Evolutionary conservation across 1,284 basidiomycete genomes (phyloP).

Genomic region (Taiwanofungus camphoratus): DNA sequence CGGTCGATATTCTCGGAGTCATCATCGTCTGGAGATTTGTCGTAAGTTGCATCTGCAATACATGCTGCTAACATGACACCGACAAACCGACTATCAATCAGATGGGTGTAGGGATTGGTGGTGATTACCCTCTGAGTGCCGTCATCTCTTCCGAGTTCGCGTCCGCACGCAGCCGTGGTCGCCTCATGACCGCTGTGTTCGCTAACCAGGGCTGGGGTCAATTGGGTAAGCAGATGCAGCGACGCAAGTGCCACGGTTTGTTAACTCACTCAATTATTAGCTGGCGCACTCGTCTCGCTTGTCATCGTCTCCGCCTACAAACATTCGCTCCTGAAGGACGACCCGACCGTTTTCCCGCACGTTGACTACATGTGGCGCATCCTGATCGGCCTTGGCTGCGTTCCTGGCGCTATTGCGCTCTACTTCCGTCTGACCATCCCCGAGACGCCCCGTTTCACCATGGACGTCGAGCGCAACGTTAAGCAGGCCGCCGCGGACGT

Average conservation of each 20-base stretch:
- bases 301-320: constrained; percentile 71
- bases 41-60: constrained; percentile 29
- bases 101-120: constrained; percentile 71
- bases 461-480: constrained; percentile 85
- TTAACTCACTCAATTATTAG: constrained; percentile 21
- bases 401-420: constrained; percentile 62
- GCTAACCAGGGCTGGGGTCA: constrained; percentile 68
- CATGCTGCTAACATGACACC: not conserved
- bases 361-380: constrained; percentile 67
- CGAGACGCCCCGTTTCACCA: constrained; percentile 82
- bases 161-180: constrained; percentile 63
- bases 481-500: constrained; percentile 67
- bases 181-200: constrained; percentile 71
- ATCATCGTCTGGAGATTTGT: constrained; percentile 67
- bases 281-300: constrained; percentile 65
- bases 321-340: constrained; percentile 45
- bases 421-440: constrained; percentile 78
- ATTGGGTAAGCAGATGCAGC: constrained; percentile 37
- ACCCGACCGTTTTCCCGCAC: constrained; percentile 35
- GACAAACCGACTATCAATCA: constrained; percentile 13
- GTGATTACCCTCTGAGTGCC: constrained; percentile 63
- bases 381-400: constrained; percentile 64
- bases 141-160: constrained; percentile 77
- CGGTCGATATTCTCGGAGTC: constrained; percentile 65
- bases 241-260: not conserved